Evolutionary conservation across 2,329 filamentous ascomycete genomes (phyloP).

Genomic region (Hypoxylon sp.): DNA sequence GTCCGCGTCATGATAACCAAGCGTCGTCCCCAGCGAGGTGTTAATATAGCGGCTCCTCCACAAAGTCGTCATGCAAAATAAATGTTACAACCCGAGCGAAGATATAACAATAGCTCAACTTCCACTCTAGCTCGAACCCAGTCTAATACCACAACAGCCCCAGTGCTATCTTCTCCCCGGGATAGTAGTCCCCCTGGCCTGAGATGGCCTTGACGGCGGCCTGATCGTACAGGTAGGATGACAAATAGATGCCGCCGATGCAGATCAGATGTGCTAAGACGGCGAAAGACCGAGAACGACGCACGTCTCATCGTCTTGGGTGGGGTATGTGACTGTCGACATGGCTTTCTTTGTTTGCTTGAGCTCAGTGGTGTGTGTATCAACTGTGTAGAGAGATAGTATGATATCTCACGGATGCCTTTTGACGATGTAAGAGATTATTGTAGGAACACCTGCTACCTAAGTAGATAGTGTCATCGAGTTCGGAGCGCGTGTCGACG

Average conservation of each 20-base stretch:
- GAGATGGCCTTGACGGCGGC: neutral
- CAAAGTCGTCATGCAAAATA: neutral
- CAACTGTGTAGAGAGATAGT: too few relatives aligned
- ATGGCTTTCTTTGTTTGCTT: neutral
- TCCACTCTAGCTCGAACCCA: constrained; percentile 2
- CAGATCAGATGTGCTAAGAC: neutral
- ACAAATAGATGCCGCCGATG: neutral
- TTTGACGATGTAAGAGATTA: neutral
- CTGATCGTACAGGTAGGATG: neutral
- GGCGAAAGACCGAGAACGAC: neutral
- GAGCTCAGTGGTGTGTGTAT: neutral
- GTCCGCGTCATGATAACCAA: too few relatives aligned
- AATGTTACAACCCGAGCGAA: neutral
- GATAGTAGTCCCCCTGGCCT: neutral
- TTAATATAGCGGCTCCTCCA: neutral
- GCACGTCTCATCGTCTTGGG: neutral
- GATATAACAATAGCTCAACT: neutral
- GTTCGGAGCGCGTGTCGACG: neutral
- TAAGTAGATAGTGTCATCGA: neutral
- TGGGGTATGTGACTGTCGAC: neutral
- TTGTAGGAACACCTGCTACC: neutral
- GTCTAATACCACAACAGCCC: constrained; percentile 1
- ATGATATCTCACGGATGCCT: neutral
- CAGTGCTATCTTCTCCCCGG: neutral
- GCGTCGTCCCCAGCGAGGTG: neutral